A percentile compares a stretch with the other conserved stretches of the same genome.
phyloP scores from a whole-genome alignment of 2,329 filamentous ascomycete species.

The Ophiosphaerella korrae region DNA sequence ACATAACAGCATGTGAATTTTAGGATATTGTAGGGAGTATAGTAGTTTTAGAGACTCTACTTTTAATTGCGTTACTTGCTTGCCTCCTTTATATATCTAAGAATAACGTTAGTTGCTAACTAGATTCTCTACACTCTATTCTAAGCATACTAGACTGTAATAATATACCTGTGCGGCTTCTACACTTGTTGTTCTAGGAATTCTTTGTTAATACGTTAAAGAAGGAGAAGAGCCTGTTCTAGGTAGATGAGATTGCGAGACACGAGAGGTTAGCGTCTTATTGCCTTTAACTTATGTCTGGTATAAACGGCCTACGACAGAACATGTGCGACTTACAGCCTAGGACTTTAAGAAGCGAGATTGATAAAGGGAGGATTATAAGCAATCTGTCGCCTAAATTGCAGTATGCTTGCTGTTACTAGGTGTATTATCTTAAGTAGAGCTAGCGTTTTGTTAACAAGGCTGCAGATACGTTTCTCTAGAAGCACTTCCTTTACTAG shows the following conservation, averaged over 20 bases:
- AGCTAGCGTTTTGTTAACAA: too few species aligned
- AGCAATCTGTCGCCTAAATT: too few species aligned
- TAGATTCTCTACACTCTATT: slow-evolving; percentile 20
- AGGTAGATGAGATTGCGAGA: slow-evolving; percentile 31
- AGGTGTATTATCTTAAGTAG: too few species aligned
- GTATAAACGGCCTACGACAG: slow-evolving; percentile 33
- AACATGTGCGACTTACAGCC: slow-evolving; percentile 44
- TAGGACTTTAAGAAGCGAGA: slow-evolving; percentile 19
- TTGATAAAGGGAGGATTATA: slow-evolving; percentile 1
- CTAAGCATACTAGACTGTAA: slow-evolving; percentile 10
- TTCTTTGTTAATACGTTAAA: slow-evolving; percentile 13
- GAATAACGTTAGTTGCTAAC: slow-evolving; percentile 7
- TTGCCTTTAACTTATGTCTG: slow-evolving; percentile 45
- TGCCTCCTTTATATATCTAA: slow-evolving; percentile 8
- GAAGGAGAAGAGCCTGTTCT: slow-evolving; percentile 25
- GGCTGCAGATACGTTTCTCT: too few species aligned
- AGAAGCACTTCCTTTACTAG: too few species aligned
- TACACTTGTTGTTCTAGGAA: slow-evolving; percentile 21
- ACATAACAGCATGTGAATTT: too few species aligned
- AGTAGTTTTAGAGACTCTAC: slow-evolving; percentile 11
- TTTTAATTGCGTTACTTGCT: slow-evolving; percentile 11
- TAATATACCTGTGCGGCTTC: slow-evolving; percentile 10
- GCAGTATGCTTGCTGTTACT: too few species aligned
- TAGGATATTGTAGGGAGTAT: slow-evolving; percentile 15
- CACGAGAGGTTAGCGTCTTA: slow-evolving; percentile 34